phyloP scores from a whole-genome alignment of 805 yeast species.

The Priceomyces melissophilus region DNA sequence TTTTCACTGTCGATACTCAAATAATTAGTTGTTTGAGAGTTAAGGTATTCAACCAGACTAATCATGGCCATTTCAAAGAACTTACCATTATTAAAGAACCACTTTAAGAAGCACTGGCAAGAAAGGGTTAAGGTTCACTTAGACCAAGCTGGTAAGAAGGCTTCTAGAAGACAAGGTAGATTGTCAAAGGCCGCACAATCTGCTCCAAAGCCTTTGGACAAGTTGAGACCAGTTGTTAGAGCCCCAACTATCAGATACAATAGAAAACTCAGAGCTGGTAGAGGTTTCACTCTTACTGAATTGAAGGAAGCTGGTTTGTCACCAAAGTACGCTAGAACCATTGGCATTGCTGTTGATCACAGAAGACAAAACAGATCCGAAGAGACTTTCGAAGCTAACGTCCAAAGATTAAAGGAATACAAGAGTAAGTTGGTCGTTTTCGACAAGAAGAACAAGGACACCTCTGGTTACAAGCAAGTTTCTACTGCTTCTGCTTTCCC shows the following conservation, averaged over 20 bases:
- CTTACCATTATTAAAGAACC: slow-evolving; percentile 98
- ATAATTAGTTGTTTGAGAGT: background rate
- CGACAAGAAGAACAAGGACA: slow-evolving; percentile 81
- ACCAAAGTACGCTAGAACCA: slow-evolving; percentile 91
- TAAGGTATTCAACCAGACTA: slow-evolving; percentile 8
- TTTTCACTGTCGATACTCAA: slow-evolving; percentile 2
- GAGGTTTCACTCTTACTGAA: slow-evolving; percentile 98
- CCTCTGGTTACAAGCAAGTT: slow-evolving; percentile 64
- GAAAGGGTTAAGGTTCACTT: slow-evolving; percentile 99
- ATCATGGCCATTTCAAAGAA: slow-evolving; percentile 93
- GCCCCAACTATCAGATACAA: slow-evolving; percentile 98
- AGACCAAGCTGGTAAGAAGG: slow-evolving; percentile 99
- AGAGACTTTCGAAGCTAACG: slow-evolving; percentile 92
- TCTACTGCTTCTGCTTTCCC: slow-evolving; percentile 85
- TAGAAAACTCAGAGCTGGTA: slow-evolving; percentile 99
- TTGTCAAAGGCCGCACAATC: slow-evolving; percentile 87
- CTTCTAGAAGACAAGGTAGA: slow-evolving; percentile 93
- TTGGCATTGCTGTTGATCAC: slow-evolving; percentile 99
- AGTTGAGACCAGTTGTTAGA: slow-evolving; percentile 96
- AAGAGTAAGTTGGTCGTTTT: slow-evolving; percentile 91
- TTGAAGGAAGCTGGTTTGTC: slow-evolving; percentile 95
- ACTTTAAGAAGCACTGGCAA: slow-evolving; percentile 99
- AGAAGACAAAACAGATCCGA: slow-evolving; percentile 98
- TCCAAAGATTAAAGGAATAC: slow-evolving; percentile 95
- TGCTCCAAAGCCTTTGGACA: slow-evolving; percentile 98